Percentiles rank a stretch among this genome's conserved stretches.
Evolutionary conservation across 2,329 filamentous ascomycete species (phyloP).

Genomic region (Penicillium capsulatum): DNA sequence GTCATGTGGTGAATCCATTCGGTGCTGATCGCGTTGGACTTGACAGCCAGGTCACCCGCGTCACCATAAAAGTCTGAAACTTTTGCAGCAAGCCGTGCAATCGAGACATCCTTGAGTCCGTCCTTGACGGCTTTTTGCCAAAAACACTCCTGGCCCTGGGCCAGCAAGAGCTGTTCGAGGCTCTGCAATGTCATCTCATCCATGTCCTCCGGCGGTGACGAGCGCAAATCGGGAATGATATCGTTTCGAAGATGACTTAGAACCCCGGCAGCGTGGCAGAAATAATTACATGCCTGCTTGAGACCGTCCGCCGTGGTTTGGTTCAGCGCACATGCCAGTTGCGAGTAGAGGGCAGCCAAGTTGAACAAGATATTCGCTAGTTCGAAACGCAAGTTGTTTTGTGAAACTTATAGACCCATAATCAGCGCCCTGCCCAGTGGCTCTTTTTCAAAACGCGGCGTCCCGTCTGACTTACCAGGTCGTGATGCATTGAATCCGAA

Average conservation of each 20-base stretch:
- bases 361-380: constrained; percentile 92
- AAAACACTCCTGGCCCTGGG: constrained; percentile 94
- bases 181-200: constrained; percentile 81
- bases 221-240: constrained; percentile 76
- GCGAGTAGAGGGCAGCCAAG: constrained; percentile 86
- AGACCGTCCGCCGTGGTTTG: constrained; percentile 75
- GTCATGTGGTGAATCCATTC: constrained; percentile 98
- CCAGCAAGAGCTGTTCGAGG: constrained; percentile 76
- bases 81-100: constrained; percentile 83
- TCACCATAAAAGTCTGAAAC: constrained; percentile 87
- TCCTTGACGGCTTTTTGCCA: constrained; percentile 98
- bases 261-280: constrained; percentile 81
- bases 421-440: not conserved
- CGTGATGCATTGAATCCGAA: constrained; percentile 82
- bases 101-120: constrained; percentile 83
- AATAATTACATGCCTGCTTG: constrained; percentile 84
- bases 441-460: not conserved
- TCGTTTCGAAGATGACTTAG: constrained; percentile 70
- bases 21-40: constrained; percentile 82
- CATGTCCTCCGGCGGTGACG: constrained; percentile 90
- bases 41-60: constrained; percentile 79
- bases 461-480: constrained; percentile 45
- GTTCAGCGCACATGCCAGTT: constrained; percentile 78
- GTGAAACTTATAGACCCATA: constrained; percentile 44
- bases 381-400: constrained; percentile 72